Evolutionary conservation across 768 basidiomycete genomes (phyloP).

Genomic region (Mycena venus): DNA sequence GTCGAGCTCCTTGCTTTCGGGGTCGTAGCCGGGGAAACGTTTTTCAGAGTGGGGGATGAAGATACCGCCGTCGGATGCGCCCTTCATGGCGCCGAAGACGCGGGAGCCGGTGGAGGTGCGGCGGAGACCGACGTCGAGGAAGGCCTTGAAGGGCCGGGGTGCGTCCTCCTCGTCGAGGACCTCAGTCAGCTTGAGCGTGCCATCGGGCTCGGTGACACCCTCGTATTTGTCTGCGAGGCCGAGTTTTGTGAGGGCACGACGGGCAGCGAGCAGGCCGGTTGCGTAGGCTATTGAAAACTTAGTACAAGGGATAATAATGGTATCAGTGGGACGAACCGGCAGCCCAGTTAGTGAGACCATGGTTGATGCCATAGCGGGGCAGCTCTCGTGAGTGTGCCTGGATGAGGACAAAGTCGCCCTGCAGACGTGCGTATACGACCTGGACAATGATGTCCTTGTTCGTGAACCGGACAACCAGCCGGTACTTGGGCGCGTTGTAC

Average conservation of each 20-base stretch:
- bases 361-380: slow-evolving; percentile 95
- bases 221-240: slow-evolving; percentile 98
- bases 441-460: slow-evolving; percentile 97
- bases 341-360: slow-evolving; percentile 99
- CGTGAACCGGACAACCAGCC: slow-evolving; percentile 98
- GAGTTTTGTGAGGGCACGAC: slow-evolving; percentile 94
- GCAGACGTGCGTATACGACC: slow-evolving; percentile 96
- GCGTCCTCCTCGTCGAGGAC: slow-evolving; percentile 91
- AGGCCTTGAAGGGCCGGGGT: slow-evolving; percentile 98
- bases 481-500: slow-evolving; percentile 99
- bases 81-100: slow-evolving; percentile 98
- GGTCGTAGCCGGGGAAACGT: slow-evolving; percentile 98
- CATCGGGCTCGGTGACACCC: slow-evolving; percentile 93
- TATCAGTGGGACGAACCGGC: slow-evolving; percentile 84
- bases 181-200: slow-evolving; percentile 87
- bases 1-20: slow-evolving; percentile 92
- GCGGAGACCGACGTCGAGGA: slow-evolving; percentile 98
- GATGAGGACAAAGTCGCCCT: slow-evolving; percentile 94
- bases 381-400: slow-evolving; percentile 93
- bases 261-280: slow-evolving; percentile 94
- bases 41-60: slow-evolving; percentile 98
- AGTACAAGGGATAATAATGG: not conserved
- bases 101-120: slow-evolving; percentile 98
- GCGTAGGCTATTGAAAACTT: slow-evolving; percentile 80
- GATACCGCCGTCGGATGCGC: slow-evolving; percentile 97